A percentile compares a stretch with the other conserved stretches of the same genome.
Evolutionary conservation across 1,284 basidiomycete genomes (phyloP).

Genomic region (Heterobasidion annosum): DNA sequence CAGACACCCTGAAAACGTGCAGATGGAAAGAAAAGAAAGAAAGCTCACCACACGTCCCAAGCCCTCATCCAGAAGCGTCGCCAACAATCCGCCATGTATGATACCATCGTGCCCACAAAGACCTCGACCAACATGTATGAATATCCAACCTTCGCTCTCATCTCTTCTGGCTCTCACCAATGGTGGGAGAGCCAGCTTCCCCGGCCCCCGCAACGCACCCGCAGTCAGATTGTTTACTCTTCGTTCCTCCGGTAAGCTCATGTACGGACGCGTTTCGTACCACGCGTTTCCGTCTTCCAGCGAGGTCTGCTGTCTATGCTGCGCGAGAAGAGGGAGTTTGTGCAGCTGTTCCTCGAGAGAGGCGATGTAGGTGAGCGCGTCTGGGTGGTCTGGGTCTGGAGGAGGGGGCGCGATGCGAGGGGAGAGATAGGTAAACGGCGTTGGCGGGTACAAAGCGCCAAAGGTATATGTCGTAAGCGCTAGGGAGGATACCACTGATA

Average conservation of each 20-base stretch:
- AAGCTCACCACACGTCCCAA: constrained; percentile 71
- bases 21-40: background rate
- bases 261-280: constrained; percentile 78
- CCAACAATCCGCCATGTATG: constrained; percentile 87
- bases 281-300: constrained; percentile 38
- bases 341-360: constrained; percentile 66
- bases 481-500: background rate
- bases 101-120: constrained; percentile 93
- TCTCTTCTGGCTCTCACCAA: constrained; percentile 69
- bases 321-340: constrained; percentile 49
- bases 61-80: constrained; percentile 85
- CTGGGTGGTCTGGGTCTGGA: constrained; percentile 48
- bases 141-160: constrained; percentile 59
- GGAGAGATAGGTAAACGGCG: constrained; percentile 51
- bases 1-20: background rate
- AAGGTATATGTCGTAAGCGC: constrained; percentile 27
- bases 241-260: constrained; percentile 56
- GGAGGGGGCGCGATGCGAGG: constrained; percentile 70
- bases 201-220: constrained; percentile 79
- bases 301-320: constrained; percentile 26
- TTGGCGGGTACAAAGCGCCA: constrained; percentile 60
- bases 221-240: constrained; percentile 77
- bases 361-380: constrained; percentile 50
- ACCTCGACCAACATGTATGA: constrained; percentile 79
- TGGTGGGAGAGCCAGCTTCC: constrained; percentile 73